Conservation (phyloP, 2,329 filamentous ascomycete genomes). For the Catunica adiposa region DNA sequence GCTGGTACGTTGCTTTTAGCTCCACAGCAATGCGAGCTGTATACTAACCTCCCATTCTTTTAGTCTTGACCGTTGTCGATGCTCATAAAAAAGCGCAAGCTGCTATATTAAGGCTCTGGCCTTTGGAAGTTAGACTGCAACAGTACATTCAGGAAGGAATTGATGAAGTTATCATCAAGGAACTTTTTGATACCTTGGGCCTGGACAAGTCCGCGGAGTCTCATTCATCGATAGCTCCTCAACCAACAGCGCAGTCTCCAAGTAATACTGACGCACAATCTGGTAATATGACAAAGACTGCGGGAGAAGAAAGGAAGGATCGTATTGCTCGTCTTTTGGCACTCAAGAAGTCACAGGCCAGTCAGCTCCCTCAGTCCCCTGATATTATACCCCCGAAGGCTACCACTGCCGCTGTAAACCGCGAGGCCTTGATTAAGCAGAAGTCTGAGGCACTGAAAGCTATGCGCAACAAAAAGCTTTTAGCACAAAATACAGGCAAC, state of each 20-base stretch:
- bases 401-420: slow-evolving; percentile 23
- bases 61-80: slow-evolving; percentile 19
- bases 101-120: slow-evolving; percentile 47
- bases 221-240: background rate
- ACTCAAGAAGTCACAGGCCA: slow-evolving; percentile 33
- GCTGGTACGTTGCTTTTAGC: slow-evolving; percentile 3
- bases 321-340: slow-evolving; percentile 61
- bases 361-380: background rate
- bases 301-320: slow-evolving; percentile 51
- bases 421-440: slow-evolving; percentile 55
- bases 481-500: background rate
- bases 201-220: slow-evolving; percentile 25
- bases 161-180: slow-evolving; percentile 42
- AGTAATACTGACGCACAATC: no score
- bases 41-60: background rate
- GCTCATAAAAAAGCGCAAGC: slow-evolving; percentile 45
- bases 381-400: background rate
- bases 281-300: background rate
- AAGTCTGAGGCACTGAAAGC: slow-evolving; percentile 63
- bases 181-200: slow-evolving; percentile 52
- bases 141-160: slow-evolving; percentile 60
- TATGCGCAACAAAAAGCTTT: slow-evolving; percentile 26
- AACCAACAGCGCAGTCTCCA: background rate
- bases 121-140: slow-evolving; percentile 54
- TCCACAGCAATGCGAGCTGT: background rate